phyloP scores from a whole-genome alignment of 2,329 filamentous ascomycete genomes.

The Ophiostoma sp. region DNA sequence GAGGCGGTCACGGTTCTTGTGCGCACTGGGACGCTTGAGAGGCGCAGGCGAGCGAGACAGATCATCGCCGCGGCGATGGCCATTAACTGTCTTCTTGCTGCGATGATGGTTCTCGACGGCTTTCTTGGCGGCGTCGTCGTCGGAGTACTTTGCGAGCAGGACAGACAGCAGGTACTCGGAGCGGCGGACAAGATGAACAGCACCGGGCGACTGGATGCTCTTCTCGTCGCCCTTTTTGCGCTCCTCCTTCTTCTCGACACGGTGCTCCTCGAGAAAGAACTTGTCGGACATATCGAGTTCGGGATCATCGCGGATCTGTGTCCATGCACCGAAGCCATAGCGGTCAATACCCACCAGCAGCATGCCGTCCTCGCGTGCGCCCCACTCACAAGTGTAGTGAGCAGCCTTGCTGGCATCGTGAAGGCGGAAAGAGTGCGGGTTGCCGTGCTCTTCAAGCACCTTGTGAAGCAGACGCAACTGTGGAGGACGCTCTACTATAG shows the following conservation, averaged over 20 bases:
- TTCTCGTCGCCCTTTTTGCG: constrained; percentile 76
- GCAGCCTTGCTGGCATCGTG: constrained; percentile 90
- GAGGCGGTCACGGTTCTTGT: constrained; percentile 44
- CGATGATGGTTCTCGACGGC: constrained; percentile 90
- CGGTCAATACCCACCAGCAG: constrained; percentile 88
- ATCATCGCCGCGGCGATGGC: constrained; percentile 59
- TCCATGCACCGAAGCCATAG: constrained; percentile 95
- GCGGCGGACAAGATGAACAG: constrained; percentile 91
- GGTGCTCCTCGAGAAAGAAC: constrained; percentile 94
- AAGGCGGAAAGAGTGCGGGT: constrained; percentile 80
- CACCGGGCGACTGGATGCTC: constrained; percentile 88
- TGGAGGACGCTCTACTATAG: constrained; percentile 84
- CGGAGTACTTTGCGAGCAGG: constrained; percentile 78
- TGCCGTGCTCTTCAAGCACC: constrained; percentile 64
- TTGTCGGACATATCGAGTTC: constrained; percentile 86
- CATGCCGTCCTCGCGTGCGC: constrained; percentile 93
- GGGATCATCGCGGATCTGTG: constrained; percentile 85
- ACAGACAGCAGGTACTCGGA: constrained; percentile 96
- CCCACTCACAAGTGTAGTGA: constrained; percentile 90
- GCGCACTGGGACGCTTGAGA: constrained; percentile 50
- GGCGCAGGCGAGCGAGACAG: constrained; percentile 65
- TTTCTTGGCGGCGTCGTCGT: constrained; percentile 72
- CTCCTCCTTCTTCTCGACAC: constrained; percentile 97
- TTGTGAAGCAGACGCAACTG: constrained; percentile 84
- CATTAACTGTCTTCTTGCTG: constrained; percentile 80